Percentiles rank a stretch among this genome's conserved stretches.
phyloP scores from a whole-genome alignment of 140 eudicot species.

The Flaveria floridana region DNA sequence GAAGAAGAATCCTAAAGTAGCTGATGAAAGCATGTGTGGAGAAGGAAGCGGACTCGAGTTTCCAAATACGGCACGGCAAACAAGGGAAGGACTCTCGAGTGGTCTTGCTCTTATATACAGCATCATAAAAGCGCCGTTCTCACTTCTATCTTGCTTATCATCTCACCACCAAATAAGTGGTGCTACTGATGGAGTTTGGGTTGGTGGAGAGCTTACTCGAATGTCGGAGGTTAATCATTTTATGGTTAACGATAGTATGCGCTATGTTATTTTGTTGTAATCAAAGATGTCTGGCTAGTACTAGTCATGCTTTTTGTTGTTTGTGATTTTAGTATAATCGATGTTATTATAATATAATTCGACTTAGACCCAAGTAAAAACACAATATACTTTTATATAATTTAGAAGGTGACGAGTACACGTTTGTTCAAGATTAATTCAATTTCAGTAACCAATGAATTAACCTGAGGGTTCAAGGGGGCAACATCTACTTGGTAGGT shows the following conservation, averaged over 20 bases:
- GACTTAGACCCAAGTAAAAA: no score
- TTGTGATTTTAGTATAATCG: no score
- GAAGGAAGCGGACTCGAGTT: slow-evolving; percentile 35
- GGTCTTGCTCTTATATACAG: slow-evolving; percentile 39
- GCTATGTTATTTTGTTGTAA: slow-evolving; percentile 62
- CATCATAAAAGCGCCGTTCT: slow-evolving; percentile 47
- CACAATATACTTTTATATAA: no score
- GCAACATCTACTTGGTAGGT: no score
- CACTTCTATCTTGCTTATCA: slow-evolving; percentile 49
- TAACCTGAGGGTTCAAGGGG: no score
- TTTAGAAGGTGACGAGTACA: no score
- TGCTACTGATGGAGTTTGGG: slow-evolving; percentile 55
- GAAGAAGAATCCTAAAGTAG: slow-evolving; percentile 55
- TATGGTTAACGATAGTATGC: slow-evolving; percentile 58
- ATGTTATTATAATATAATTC: no score
- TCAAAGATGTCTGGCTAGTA: slow-evolving; percentile 19
- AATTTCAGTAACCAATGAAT: no score
- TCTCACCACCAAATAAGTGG: slow-evolving; percentile 37
- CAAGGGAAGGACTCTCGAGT: slow-evolving; percentile 36
- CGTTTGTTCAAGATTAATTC: no score
- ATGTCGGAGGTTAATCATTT: slow-evolving; percentile 55
- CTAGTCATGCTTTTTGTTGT: background rate
- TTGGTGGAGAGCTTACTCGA: slow-evolving; percentile 45
- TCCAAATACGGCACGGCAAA: slow-evolving; percentile 25
- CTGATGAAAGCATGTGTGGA: slow-evolving; percentile 50